Evolutionary conservation across 441 rosid genomes (phyloP).

Genomic region (Hypseocharis bilobata): DNA sequence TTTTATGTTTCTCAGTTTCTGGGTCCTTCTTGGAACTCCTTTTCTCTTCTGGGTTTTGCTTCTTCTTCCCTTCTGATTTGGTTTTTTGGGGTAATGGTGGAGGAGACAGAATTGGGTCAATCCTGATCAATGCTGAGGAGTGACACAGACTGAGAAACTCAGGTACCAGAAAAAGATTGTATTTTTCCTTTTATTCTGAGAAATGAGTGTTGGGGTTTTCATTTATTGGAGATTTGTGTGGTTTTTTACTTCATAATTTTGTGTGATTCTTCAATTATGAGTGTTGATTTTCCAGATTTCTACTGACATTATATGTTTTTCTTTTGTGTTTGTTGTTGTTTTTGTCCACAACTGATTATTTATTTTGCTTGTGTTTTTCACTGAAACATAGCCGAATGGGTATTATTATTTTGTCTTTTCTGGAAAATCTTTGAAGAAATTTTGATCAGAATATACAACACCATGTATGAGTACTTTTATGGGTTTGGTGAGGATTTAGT

Average conservation of each 20-base stretch:
- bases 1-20: conserved; percentile 23
- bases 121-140: conserved; percentile 21
- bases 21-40: conserved; percentile 18
- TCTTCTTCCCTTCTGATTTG: conserved; percentile 11
- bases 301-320: too few relatives aligned
- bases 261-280: too few relatives aligned
- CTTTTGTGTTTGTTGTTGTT: conserved; percentile 16
- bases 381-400: conserved; percentile 22
- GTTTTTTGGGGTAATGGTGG: conserved; percentile 13
- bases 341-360: conserved; percentile 29
- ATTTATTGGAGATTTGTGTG: neutral
- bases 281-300: too few relatives aligned
- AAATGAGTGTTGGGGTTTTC: neutral
- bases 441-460: conserved; percentile 17
- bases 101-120: conserved; percentile 11
- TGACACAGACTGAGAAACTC: conserved; percentile 16
- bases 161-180: conserved; percentile 15
- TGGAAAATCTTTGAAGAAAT: conserved; percentile 17
- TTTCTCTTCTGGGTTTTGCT: conserved; percentile 10
- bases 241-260: too few relatives aligned
- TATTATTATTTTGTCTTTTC: conserved; percentile 15
- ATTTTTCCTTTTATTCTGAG: conserved; percentile 5
- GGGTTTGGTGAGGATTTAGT: conserved; percentile 10
- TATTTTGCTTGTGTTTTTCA: conserved; percentile 11
- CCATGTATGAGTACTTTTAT: conserved; percentile 13